Percentiles rank a stretch among this genome's conserved stretches.
Conservation (phyloP, 1,284 basidiomycete species). For the Phylloporus gajari region DNA sequence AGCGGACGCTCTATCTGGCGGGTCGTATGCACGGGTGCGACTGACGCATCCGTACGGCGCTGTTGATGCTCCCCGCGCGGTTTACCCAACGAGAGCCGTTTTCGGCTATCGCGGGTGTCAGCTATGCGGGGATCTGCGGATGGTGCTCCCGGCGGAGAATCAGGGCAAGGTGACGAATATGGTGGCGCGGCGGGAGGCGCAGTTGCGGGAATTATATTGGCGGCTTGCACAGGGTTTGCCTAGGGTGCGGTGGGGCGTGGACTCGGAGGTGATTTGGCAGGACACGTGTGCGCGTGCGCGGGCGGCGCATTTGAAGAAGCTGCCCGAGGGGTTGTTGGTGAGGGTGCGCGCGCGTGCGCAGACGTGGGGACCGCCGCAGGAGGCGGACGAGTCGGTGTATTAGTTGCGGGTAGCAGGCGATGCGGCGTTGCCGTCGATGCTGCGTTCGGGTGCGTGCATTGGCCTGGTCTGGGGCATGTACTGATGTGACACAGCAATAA, state of each 20-base stretch:
- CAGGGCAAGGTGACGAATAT: conserved; percentile 95
- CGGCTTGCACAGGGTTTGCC: conserved; percentile 80
- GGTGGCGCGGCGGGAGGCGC: conserved; percentile 81
- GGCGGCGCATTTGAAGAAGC: conserved; percentile 77
- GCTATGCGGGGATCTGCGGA: conserved; percentile 92
- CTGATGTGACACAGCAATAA: conserved; percentile 65
- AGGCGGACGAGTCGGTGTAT: conserved; percentile 75
- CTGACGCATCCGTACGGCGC: conserved; percentile 88
- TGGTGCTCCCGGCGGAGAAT: conserved; percentile 95
- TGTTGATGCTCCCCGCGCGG: conserved; percentile 75
- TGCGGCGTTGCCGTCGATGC: conserved; percentile 61
- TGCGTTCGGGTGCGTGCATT: conserved; percentile 66
- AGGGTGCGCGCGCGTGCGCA: conserved; percentile 54
- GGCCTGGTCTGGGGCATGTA: neutral
- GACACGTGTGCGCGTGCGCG: conserved; percentile 73
- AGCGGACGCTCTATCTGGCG: conserved; percentile 93
- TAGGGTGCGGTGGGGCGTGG: conserved; percentile 74
- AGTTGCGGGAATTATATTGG: conserved; percentile 90
- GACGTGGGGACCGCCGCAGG: conserved; percentile 45
- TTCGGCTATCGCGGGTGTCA: conserved; percentile 86
- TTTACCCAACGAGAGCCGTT: conserved; percentile 89
- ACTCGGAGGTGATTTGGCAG: conserved; percentile 69
- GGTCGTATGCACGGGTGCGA: conserved; percentile 96
- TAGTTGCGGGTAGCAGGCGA: conserved; percentile 81
- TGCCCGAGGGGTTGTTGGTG: conserved; percentile 74